Evolutionary conservation across 176 grass and related monocot species (phyloP), one percentile per base, ranked within the genome.

Genomic region (Metroxylon sagu): DNA sequence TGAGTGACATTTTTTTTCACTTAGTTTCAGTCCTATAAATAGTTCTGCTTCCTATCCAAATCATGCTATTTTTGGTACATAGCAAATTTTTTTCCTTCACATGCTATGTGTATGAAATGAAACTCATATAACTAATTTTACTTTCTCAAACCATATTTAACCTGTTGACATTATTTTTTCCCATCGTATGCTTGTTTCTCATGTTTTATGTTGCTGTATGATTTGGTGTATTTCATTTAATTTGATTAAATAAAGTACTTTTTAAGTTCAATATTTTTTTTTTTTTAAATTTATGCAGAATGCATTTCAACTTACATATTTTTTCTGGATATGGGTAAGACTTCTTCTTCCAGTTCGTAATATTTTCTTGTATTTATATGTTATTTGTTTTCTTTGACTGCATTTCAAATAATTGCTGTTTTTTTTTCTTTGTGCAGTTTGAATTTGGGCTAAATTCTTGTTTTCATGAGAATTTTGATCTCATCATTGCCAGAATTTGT

Each of bases 241-340:
- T 43, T 43, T 43, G 35, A 43, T 43, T 43, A 43, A 43, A 43
- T 10, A 14, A 10, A 29, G 25, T 17, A 4, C 4, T 28, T 28
- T 52, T 65, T 3, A 65, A 17, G 5, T 2, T 28, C 52, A 65
- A 51, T 52, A 26, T 16, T 25, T 23, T 21, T 6, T 16, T 68
- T 21, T 12, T 43, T 56, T 26, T 4, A 16, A 14, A 1, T 5
- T 28, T 15, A 12, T 57, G 66, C 66, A 69, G 66, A 69, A 69
- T 57, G 30, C 53, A n/a, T 57, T 69, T 48, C 66, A 69, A 28
- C 28, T 69, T 4, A 49, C 31, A 18, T 69, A 48, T 53, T 69
- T 69, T 16, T 26, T 49, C 18, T 69, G 66, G 66, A 69, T 25
- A 49, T 57, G 66, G 66, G 66, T 56, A 21, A 29, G 50, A 19